These are phyloP conservation scores for Thalia dealbata DNA, from an alignment of 176 grass and related monocot genomes.

Conservation along the genomic window DNA sequence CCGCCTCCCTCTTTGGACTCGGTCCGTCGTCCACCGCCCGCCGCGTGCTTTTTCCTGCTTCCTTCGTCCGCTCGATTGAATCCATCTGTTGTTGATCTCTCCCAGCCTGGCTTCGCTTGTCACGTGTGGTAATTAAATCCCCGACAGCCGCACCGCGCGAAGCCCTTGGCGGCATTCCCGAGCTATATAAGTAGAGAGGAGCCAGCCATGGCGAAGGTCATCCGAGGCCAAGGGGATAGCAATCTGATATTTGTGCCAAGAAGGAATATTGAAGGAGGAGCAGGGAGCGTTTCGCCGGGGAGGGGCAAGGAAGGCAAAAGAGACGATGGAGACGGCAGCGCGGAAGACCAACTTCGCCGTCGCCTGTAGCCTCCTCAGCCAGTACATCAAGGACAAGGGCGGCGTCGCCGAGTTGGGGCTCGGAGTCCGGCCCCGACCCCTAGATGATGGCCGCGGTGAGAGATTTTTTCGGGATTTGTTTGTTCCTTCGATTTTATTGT, in stretches of 20 bases:
- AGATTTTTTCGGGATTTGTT: not conserved
- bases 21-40: not conserved
- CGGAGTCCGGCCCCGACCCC: not conserved
- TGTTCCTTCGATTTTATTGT: not conserved
- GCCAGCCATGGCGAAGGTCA: not conserved
- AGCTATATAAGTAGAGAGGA: not conserved
- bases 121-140: not conserved
- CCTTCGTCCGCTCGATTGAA: too few relatives aligned
- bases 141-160: too few relatives aligned
- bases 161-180: not conserved
- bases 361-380: conserved; percentile 16
- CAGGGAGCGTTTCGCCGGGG: not conserved
- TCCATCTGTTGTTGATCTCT: not conserved
- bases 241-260: too few relatives aligned
- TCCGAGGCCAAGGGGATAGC: not conserved
- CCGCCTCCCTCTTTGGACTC: not conserved
- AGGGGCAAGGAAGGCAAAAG: not conserved
- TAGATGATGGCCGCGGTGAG: conserved; percentile 35
- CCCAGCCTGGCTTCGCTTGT: not conserved
- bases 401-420: conserved; percentile 4
- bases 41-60: not conserved
- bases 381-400: conserved; percentile 15
- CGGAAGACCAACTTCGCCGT: conserved; percentile 7
- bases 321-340: not conserved
- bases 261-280: not conserved